These are phyloP conservation scores for Herpetomonas samuelpessoai DNA, from an alignment of 208 protist species.

Conservation along the genomic window DNA sequence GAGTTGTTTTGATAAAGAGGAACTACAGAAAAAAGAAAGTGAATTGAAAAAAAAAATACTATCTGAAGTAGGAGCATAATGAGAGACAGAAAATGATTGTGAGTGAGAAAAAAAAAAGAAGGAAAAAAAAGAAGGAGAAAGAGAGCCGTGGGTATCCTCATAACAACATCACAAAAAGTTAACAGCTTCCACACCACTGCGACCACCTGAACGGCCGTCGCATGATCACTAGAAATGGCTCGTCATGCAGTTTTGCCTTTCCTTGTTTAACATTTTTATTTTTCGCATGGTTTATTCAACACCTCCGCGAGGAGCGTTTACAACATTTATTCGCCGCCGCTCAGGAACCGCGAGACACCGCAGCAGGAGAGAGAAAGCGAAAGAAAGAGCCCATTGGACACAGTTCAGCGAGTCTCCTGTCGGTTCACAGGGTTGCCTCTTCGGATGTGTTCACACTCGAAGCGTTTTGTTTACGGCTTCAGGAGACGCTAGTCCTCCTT, in stretches of 20 bases:
- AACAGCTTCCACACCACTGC: neutral
- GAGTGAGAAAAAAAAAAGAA: constrained; percentile 12
- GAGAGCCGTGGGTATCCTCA: neutral
- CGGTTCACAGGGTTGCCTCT: neutral
- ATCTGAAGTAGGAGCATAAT: constrained; percentile 11
- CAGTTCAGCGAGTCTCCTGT: neutral
- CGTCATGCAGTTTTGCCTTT: too few relatives aligned
- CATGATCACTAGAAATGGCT: too few relatives aligned
- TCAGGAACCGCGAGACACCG: neutral
- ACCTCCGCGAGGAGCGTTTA: too few relatives aligned
- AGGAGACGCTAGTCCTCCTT: constrained; percentile 8
- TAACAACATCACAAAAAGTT: constrained; percentile 5
- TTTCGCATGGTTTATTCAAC: too few relatives aligned
- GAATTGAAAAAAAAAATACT: constrained; percentile 16
- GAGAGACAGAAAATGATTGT: constrained; percentile 1
- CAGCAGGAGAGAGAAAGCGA: neutral
- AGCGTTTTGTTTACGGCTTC: neutral
- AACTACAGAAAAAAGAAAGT: constrained; percentile 14
- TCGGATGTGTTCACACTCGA: neutral
- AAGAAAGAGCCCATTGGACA: too few relatives aligned
- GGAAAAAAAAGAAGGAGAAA: constrained; percentile 6
- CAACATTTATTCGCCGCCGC: neutral
- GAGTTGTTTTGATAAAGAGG: constrained; percentile 1
- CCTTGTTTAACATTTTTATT: too few relatives aligned
- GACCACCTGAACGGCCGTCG: too few relatives aligned